Evolutionary conservation across 345 rosid species (phyloP).

Genomic region (Lenwebbia sp.): DNA sequence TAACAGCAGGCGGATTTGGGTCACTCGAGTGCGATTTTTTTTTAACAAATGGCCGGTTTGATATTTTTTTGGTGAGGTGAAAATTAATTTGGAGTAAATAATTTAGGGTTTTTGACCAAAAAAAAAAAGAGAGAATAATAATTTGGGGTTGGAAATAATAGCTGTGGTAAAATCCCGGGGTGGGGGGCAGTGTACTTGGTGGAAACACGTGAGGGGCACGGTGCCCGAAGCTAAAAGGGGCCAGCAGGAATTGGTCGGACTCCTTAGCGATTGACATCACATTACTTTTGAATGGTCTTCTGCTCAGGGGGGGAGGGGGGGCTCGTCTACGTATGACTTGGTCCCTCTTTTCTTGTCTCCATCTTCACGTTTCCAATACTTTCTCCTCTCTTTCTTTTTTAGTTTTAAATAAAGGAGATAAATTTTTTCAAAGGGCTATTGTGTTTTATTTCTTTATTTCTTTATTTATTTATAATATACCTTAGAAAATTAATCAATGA

Average conservation of each 20-base stretch:
- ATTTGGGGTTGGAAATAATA: not conserved
- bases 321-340: not conserved
- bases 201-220: not conserved
- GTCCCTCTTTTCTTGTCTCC: not conserved
- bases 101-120: too few species aligned
- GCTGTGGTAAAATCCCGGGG: not conserved
- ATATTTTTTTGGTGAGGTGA: too few species aligned
- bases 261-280: not conserved
- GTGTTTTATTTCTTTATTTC: too few species aligned
- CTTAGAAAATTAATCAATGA: too few species aligned
- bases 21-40: too few species aligned
- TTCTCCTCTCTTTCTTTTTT: not conserved
- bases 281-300: not conserved
- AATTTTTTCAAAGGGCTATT: too few species aligned
- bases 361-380: not conserved
- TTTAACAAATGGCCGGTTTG: too few species aligned
- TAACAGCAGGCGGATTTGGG: accelerated
- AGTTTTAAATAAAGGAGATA: too few species aligned
- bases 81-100: not conserved
- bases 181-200: not conserved
- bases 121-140: too few species aligned
- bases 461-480: too few species aligned
- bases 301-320: too few species aligned
- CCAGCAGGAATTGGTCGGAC: not conserved
- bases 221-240: not conserved